Evolutionary conservation across 208 protist genomes (phyloP), one percentile per base, ranked within the genome.

Genomic region (Acanthamoeba royreba): DNA sequence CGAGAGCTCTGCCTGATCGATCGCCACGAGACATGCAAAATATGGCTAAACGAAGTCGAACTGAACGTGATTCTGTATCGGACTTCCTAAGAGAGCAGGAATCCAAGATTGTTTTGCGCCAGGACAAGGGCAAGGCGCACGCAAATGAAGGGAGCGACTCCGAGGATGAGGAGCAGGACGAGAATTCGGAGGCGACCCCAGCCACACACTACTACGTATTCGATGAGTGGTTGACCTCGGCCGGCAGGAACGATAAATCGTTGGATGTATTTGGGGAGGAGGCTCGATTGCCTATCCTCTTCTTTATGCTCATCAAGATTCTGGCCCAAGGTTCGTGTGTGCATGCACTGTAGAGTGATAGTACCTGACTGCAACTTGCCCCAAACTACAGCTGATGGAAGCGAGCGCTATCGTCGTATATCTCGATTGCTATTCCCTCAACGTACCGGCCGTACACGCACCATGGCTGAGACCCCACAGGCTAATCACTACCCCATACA

Each of bases 221-320:
- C n/a, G 47, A 53, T 42, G 66, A 92, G 66, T 83, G 40, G 40
- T 46, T 92, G 17, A 22, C 8, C 8, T 15, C 17, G 13, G 31
- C n/a, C 31, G 45, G 52, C 25, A 55, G 49, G 49, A n/a, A 47
- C 0, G 69, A 81, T 42, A 81, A 81, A 8, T 33, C 2, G 4
- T 11, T 89, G 22, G 83, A 89, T 42, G 47, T 89, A 22, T 89
- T 89, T 35, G 40, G 83, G 3, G 53, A 66, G 46, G 83, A 89
- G 49, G 83, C 83, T 7, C 47, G 83, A 9, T 35, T 89, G 46
- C 83, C 83, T 9, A 89, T 89, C 33, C 52, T 89, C 83, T 89
- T 89, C 49, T 40, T 69, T 4, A 89, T 66, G 53, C 53, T 89
- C 52, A 89, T 89, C 53, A 89, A 69, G 49, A 89, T 89, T 33